phyloP scores from a whole-genome alignment of 805 yeast genomes.

The Tetrapisispora nanseiensis region DNA sequence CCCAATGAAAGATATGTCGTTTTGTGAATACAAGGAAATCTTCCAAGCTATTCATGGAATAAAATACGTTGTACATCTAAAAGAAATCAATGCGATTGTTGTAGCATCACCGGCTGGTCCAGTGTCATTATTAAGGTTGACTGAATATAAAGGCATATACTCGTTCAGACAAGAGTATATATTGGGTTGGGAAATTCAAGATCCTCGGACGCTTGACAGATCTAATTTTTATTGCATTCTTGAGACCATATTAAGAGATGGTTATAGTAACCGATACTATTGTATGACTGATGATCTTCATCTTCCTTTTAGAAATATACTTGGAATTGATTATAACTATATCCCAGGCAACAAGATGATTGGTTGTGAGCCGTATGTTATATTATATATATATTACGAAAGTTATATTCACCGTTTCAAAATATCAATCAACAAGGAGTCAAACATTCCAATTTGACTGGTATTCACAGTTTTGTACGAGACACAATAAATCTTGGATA shows the following conservation, averaged over 20 bases:
- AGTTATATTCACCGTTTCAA: background rate
- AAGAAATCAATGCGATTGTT: slow-evolving; percentile 20
- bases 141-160: slow-evolving; percentile 21
- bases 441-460: background rate
- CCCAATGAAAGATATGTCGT: slow-evolving; percentile 8
- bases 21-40: slow-evolving; percentile 7
- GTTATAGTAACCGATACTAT: background rate
- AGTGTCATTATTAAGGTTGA: slow-evolving; percentile 19
- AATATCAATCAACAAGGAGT: background rate
- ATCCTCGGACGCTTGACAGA: slow-evolving; percentile 6
- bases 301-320: slow-evolving; percentile 13
- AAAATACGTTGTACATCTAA: slow-evolving; percentile 16
- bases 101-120: slow-evolving; percentile 22
- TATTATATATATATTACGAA: slow-evolving; percentile 8
- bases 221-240: slow-evolving; percentile 6
- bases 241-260: background rate
- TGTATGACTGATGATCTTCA: slow-evolving; percentile 15
- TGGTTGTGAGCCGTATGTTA: slow-evolving; percentile 9
- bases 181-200: slow-evolving; percentile 20
- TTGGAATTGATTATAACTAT: slow-evolving; percentile 17
- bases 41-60: slow-evolving; percentile 10
- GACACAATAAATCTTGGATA: too few species aligned
- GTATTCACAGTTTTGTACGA: too few species aligned
- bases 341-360: slow-evolving; percentile 8
- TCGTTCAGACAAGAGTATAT: slow-evolving; percentile 25